Conservation (phyloP, 2,329 filamentous ascomycete genomes). For the Colletotrichum musae region DNA sequence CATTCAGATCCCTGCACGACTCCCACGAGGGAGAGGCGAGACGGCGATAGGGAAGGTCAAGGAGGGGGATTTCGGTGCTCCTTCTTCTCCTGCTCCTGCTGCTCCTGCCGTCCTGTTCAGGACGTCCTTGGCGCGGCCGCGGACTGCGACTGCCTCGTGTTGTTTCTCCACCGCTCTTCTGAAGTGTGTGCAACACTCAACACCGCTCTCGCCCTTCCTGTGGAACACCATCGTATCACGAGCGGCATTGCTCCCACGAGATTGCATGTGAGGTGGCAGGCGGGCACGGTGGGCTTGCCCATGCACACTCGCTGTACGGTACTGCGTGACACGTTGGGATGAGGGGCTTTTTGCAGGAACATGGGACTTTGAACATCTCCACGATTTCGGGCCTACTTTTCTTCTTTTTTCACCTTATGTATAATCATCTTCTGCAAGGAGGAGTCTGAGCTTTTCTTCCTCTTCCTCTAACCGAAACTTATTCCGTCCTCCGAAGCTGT, state of each 20-base stretch:
- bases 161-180: neutral
- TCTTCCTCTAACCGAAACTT: neutral
- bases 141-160: slow-evolving; percentile 8
- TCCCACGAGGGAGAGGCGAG: slow-evolving; percentile 32
- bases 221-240: slow-evolving; percentile 17
- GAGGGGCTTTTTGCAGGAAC: neutral
- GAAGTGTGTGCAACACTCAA: slow-evolving; percentile 4
- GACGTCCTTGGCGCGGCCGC: slow-evolving; percentile 4
- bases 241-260: slow-evolving; percentile 10
- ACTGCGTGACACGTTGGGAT: slow-evolving; percentile 7
- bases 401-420: neutral
- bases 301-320: too few relatives aligned
- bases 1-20: slow-evolving; percentile 38
- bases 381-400: neutral
- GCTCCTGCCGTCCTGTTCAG: neutral
- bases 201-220: neutral
- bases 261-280: slow-evolving; percentile 1
- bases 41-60: neutral
- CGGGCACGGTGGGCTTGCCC: neutral
- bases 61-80: neutral
- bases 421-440: neutral
- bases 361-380: neutral
- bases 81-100: neutral
- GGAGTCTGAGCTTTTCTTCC: neutral
- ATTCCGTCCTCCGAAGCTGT: neutral